Evolutionary conservation across 1,284 basidiomycete genomes (phyloP).

Genomic region (Chalciporus sp.): DNA sequence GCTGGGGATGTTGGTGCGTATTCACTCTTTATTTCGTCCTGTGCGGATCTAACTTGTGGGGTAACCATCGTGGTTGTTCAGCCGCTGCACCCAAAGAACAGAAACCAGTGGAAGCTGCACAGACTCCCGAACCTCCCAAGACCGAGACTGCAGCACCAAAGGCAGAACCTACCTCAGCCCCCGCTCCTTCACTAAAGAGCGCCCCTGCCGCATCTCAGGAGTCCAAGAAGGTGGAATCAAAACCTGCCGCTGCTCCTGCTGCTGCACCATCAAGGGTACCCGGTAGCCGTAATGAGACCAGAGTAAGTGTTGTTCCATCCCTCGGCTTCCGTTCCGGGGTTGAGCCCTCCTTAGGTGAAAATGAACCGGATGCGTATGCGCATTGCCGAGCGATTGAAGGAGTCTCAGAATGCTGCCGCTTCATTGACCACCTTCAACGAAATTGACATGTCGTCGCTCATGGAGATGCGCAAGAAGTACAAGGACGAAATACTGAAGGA

Average conservation of each 20-base stretch:
- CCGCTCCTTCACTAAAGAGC: slow-evolving; percentile 42
- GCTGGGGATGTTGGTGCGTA: slow-evolving; percentile 71
- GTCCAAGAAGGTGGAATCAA: slow-evolving; percentile 43
- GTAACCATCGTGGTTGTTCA: slow-evolving; percentile 5
- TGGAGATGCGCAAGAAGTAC: slow-evolving; percentile 94
- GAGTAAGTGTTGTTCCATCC: slow-evolving; percentile 49
- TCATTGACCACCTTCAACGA: slow-evolving; percentile 99
- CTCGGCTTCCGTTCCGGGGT: background rate
- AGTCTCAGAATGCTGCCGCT: slow-evolving; percentile 97
- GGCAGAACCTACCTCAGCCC: slow-evolving; percentile 52
- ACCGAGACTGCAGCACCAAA: slow-evolving; percentile 47
- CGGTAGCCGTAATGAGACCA: slow-evolving; percentile 81
- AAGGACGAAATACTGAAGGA: slow-evolving; percentile 93
- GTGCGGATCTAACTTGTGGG: background rate
- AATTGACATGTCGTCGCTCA: slow-evolving; percentile 97
- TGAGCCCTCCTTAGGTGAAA: slow-evolving; percentile 65
- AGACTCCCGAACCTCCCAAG: slow-evolving; percentile 29
- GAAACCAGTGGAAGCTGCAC: slow-evolving; percentile 40
- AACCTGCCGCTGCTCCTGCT: slow-evolving; percentile 30
- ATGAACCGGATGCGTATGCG: slow-evolving; percentile 98
- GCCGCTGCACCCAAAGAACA: slow-evolving; percentile 39
- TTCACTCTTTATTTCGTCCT: slow-evolving; percentile 14
- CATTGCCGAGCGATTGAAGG: slow-evolving; percentile 97
- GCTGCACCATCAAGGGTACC: slow-evolving; percentile 42
- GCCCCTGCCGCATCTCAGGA: slow-evolving; percentile 32